Evolutionary conservation across 2,329 filamentous ascomycete genomes (phyloP), one percentile per base, ranked within the genome.

Genomic region (Penicillium sp.): DNA sequence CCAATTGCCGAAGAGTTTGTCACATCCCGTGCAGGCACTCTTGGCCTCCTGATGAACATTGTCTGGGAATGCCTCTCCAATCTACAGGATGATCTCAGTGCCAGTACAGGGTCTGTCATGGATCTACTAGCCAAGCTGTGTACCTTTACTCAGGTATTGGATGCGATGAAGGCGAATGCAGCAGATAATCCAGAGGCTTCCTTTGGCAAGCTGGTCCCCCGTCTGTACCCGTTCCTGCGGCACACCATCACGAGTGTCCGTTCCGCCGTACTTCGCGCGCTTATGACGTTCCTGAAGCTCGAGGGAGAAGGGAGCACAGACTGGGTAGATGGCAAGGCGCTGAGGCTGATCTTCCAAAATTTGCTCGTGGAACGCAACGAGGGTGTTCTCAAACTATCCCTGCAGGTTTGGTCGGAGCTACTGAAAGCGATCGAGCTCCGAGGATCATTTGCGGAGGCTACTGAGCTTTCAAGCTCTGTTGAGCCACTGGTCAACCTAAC

Each of bases 31-130:
- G 90, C 92, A 17, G 84, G 84, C 37, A 89, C 92, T 47, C 84
- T 99, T 35, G 89, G 93, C 64, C 85, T 86, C 33, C 86, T 99
- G 42, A 96, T 97, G 76, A 90, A 91, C 73, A 96, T 98, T 62
- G 93, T 99, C 30, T 99, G 95, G 95, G 91, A 96, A 73, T 98
- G 95, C 80, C 83, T 99, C 26, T 96, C 94, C 3, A 96, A 96
- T 74, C 83, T 99, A n/a, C 93, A 94, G 67, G 95, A 99, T 74
- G 95, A 99, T 74, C 84, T 99, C 19, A 98, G 93, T 76, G 95
- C 95, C 4, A 98, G 95, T 76, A 99, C 96, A 10, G 95, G 95
- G 53, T 96, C 93, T 60, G 96, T 99, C 58, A 99, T 99, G 96
- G 96, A 99, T 76, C 86, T 99, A 44, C 84, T 99, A 19, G 95